Base-by-base conservation (phyloP, 1,284 basidiomycete species). In the Trichosporon sp. region DNA sequence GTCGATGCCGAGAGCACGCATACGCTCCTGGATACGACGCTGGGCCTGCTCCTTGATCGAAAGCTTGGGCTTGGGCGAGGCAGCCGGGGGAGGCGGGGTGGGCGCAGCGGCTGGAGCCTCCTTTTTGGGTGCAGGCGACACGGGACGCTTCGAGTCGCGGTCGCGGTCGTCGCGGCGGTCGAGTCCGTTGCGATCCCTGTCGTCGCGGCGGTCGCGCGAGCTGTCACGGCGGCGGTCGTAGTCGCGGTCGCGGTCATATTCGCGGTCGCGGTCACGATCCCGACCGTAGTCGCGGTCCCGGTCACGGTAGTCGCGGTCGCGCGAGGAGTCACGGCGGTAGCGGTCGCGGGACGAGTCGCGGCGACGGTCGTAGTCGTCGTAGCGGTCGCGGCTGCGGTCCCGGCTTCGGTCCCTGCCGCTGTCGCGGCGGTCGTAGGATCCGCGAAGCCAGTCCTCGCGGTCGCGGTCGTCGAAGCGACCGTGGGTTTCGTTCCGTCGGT, bases 41-140 rank as follows among this genome's bases (percentile, higher is more conserved):
- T 92, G 90, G 1, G 94, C 96, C 80, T 97, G 90, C 2, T 89
- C 89, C 21, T 89, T 89, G 73, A 92, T 88, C 78, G 87, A 94
- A 0, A 92, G 93, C 67, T 88, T 86, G 9, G 88, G 86, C 1
- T 86, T 82, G 11, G 85, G 74, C 0, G 88, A 81, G 0, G 88
- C 84, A 47, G 88, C 80, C 0, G 87, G 83, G 0, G 86, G 82
- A 0, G 86, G 84, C 3, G 83, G 76, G 23, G 82, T 79, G 7
- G 85, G 76, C 1, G 83, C 77, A 75, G 75, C 15, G 80, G 80
- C 53, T 75, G 80, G 44, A 64, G 76, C 35, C 62, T 62, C 68
- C 56, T 42, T 62, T 44, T 31, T 32, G 9, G 65, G 65, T 18
- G 64, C 23, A 23, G 67, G 51, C 8, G 67, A 25, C 1, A 56